phyloP scores from a whole-genome alignment of 2,329 filamentous ascomycete species.

The Aspergillus piperis region DNA sequence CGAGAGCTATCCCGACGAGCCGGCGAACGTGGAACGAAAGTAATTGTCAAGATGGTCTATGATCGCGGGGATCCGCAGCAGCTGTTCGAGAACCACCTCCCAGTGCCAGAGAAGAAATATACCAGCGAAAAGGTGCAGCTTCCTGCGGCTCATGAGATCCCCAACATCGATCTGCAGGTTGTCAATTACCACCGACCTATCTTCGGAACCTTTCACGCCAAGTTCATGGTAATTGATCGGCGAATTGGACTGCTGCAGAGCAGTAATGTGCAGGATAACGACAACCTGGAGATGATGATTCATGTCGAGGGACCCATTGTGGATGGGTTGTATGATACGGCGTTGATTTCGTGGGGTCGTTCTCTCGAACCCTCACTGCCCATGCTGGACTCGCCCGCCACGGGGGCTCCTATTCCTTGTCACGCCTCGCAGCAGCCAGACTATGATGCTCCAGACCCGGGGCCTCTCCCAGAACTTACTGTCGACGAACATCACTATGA shows the following conservation, averaged over 20 bases:
- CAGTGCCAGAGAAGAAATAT: constrained; percentile 61
- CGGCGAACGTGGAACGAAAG: constrained; percentile 56
- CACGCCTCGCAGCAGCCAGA: constrained; percentile 15
- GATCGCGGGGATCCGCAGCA: constrained; percentile 69
- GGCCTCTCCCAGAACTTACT: constrained; percentile 56
- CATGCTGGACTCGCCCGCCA: constrained; percentile 54
- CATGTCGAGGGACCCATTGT: constrained; percentile 76
- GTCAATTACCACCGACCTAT: constrained; percentile 71
- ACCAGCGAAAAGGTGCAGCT: constrained; percentile 60
- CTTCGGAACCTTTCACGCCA: constrained; percentile 74
- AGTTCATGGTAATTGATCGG: constrained; percentile 76
- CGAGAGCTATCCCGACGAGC: constrained; percentile 68
- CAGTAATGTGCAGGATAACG: constrained; percentile 76
- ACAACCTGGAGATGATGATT: constrained; percentile 79
- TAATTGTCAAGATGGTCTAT: constrained; percentile 74
- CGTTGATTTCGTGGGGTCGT: constrained; percentile 71
- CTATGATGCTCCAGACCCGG: constrained; percentile 16
- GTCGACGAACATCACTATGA: constrained; percentile 66
- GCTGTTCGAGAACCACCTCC: constrained; percentile 63
- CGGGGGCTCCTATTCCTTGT: constrained; percentile 26
- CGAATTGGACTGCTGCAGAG: constrained; percentile 71
- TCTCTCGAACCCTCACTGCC: constrained; percentile 62
- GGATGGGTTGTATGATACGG: constrained; percentile 73
- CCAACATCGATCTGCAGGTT: constrained; percentile 70
- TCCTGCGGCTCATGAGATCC: constrained; percentile 65